Evolutionary conservation across 768 basidiomycete species (phyloP).

Genomic region (Trametes gibbosa): DNA sequence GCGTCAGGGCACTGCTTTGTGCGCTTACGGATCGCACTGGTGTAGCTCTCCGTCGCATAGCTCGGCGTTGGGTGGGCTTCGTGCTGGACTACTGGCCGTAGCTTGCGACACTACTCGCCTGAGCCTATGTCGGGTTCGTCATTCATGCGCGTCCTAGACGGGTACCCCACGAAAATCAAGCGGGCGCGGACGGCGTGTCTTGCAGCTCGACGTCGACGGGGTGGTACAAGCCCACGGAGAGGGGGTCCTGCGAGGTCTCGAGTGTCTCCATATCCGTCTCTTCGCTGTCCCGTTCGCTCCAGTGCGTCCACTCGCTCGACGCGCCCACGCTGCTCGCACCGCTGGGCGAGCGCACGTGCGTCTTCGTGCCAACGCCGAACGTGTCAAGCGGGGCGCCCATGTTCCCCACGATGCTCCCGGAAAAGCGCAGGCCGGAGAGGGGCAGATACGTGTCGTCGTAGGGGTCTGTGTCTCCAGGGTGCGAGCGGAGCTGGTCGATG

Average conservation of each 20-base stretch:
- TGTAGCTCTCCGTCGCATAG: no score
- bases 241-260: constrained; percentile 7
- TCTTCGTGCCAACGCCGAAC: background rate
- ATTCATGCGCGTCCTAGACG: background rate
- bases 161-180: background rate
- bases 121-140: background rate
- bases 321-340: background rate
- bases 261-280: background rate
- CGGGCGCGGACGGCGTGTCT: background rate
- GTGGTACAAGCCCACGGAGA: background rate
- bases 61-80: no score
- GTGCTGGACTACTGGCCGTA: no score
- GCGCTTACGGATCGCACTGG: no score
- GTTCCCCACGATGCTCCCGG: constrained; percentile 15
- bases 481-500: background rate
- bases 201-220: background rate
- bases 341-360: background rate
- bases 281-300: background rate
- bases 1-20: no score
- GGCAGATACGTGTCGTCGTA: background rate
- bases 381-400: constrained; percentile 18
- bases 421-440: background rate
- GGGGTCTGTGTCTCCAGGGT: background rate
- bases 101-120: no score
- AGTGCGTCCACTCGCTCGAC: background rate